Conservation (phyloP, 495 filamentous ascomycete genomes). For the Penicillium subrubescens region DNA sequence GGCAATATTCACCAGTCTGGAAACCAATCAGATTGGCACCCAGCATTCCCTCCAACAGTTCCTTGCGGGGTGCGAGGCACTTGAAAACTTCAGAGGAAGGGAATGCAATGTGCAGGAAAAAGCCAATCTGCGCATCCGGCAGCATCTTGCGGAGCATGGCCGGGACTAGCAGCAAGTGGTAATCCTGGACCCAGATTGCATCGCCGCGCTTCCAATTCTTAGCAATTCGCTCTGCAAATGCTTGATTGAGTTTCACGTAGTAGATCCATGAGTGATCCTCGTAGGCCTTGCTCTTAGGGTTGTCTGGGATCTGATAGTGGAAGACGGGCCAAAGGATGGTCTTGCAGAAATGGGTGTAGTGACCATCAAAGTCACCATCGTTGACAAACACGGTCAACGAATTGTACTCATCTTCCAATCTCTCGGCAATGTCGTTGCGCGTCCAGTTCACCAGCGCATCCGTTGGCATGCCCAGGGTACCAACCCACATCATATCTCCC, state of each 20-base stretch:
- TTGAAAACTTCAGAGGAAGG: slow-evolving; percentile 94
- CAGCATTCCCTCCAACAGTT: slow-evolving; percentile 86
- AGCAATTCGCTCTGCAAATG: slow-evolving; percentile 84
- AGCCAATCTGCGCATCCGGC: slow-evolving; percentile 89
- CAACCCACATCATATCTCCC: slow-evolving; percentile 80
- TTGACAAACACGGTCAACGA: slow-evolving; percentile 80
- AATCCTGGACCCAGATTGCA: slow-evolving; percentile 92
- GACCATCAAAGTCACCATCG: slow-evolving; percentile 87
- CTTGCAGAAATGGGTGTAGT: slow-evolving; percentile 93
- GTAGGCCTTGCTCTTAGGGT: slow-evolving; percentile 96
- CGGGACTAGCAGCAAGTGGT: slow-evolving; percentile 91
- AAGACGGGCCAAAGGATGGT: slow-evolving; percentile 89
- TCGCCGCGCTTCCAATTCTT: slow-evolving; percentile 90
- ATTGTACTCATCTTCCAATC: slow-evolving; percentile 74
- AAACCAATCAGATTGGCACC: slow-evolving; percentile 90
- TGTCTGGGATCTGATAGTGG: slow-evolving; percentile 95
- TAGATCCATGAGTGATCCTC: slow-evolving; percentile 95
- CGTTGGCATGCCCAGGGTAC: slow-evolving; percentile 88
- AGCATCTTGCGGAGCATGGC: slow-evolving; percentile 82
- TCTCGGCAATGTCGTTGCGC: slow-evolving; percentile 76
- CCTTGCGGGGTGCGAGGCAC: slow-evolving; percentile 79
- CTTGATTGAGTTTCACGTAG: slow-evolving; percentile 87
- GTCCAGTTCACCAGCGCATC: slow-evolving; percentile 71
- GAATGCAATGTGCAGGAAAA: slow-evolving; percentile 93
- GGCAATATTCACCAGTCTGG: slow-evolving; percentile 87